Evolutionary conservation across 2,329 filamentous ascomycete species (phyloP), one percentile per base, ranked within the genome.

Genomic region (Beauveria scarabaeidicola): DNA sequence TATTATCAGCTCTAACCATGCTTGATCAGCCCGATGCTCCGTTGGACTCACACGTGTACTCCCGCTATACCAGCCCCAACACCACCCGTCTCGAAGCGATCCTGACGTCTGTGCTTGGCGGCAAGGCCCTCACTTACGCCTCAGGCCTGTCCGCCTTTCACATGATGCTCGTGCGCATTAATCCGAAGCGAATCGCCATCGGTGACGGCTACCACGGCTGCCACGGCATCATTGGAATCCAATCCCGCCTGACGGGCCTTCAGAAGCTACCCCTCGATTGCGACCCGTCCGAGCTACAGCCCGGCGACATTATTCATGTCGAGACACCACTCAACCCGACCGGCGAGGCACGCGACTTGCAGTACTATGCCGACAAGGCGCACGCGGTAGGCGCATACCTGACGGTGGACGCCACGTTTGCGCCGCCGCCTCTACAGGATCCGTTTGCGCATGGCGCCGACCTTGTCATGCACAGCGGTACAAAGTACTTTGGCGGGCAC

Each of bases 401-500:
- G 52, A 88, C 87, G 13, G 88, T 97, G 1, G 94, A 99, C 73
- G 86, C 90, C 2, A 99, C 94, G 0, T 97, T 99, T 74, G 94
- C 86, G 3, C 94, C 94, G 44, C 94, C 94, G 36, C 90, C 90
- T 29, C 77, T 99, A 61, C 88, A 91, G 70, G 89, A 97, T 67
- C 92, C 94, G 0, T 94, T 97, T 67, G 69, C 72, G 29, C 87
- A 82, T 71, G 93, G 91, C 51, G 91, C 88, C 29, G 93, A 97
- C 73, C 74, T 92, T 1, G 83, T 96, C 38, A 89, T 97, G 90
- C 94, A 99, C 74, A 88, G 83, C 55, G 94, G 91, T 3, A 96
- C 92, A 19, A 99, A 97, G 79, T 99, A 97, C 74, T 84, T 99
- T 65, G 94, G 94, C 21, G 94, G 94, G 0, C 94, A 99, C 75